Evolutionary conservation across 768 basidiomycete species (phyloP).

Genomic region (Asterophora lycoperdoides): DNA sequence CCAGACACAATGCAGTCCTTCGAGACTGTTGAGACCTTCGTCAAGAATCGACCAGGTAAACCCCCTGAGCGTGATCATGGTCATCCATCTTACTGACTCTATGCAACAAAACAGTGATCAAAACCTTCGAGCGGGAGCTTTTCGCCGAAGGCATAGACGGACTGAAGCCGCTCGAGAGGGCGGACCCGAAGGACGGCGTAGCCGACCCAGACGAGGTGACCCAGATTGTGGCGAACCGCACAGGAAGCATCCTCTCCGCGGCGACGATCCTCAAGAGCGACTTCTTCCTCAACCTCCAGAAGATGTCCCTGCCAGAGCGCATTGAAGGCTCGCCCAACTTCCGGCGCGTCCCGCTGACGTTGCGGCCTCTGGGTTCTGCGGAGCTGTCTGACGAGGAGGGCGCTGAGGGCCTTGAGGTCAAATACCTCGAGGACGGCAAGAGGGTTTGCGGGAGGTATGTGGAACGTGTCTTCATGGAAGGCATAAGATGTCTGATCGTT

Average conservation of each 20-base stretch:
- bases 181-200: conserved; percentile 59
- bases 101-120: conserved; percentile 61
- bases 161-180: conserved; percentile 76
- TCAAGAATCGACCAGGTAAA: conserved; percentile 79
- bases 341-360: conserved; percentile 68
- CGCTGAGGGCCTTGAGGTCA: conserved; percentile 34
- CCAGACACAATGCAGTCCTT: conserved; percentile 77
- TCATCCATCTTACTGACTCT: not conserved
- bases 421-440: conserved; percentile 39
- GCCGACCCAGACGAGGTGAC: conserved; percentile 91
- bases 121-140: conserved; percentile 92
- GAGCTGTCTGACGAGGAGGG: conserved; percentile 26
- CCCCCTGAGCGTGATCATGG: not conserved
- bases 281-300: conserved; percentile 91
- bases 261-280: conserved; percentile 94
- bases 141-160: conserved; percentile 71
- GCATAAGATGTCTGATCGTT: conserved; percentile 1
- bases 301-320: conserved; percentile 95
- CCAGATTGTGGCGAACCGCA: conserved; percentile 77
- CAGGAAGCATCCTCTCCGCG: conserved; percentile 83
- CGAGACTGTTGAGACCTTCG: conserved; percentile 76
- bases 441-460: conserved; percentile 76
- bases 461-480: not conserved
- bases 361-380: conserved; percentile 31
- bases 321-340: conserved; percentile 96